Base-by-base conservation (phyloP, 495 filamentous ascomycete species). In the Aspergillus haitiensis region DNA sequence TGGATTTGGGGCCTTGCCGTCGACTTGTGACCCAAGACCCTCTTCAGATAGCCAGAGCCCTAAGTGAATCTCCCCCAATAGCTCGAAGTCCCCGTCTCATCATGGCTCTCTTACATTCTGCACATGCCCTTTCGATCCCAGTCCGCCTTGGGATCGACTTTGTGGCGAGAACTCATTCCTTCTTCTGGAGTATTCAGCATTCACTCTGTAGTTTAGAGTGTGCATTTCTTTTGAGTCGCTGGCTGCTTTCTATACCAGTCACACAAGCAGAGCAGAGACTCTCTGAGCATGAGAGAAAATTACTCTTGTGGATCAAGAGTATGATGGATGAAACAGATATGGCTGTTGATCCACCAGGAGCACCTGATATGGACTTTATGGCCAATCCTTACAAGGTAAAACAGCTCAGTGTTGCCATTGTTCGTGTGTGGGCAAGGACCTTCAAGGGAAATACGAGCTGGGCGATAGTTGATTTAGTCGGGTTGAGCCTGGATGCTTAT, bases 261-360 rank as follows among this genome's bases (percentile, higher is more conserved):
- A 78, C 77, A 0, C 76, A 78, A 49, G 66, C 75, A 5, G 75
- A 79, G 40, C 78, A 79, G 50, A 68, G 73, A 40, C 61, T 81
- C 18, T 78, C 76, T 2, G 78, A 78, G 31, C 76, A 91, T 54
- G 88, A 91, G 68, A 76, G 76, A 52, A 84, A 83, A 59, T 75
- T 90, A 9, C 79, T 89, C 18, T 72, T 84, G 42, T 88, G 83
- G 78, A 79, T 91, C 39, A 84, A 86, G 53, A 86, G 83, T 63
- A 88, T 91, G 84, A 80, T 91, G 63, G 85, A 88, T 66, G 88
- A 91, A 75, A 90, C 88, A 8, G 86, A 88, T 60, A 86, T 89
- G 69, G 85, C 86, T 45, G 84, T 87, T 39, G 73, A 76, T 65
- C 73, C 73, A 7, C 70, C 72, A 7, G 76, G 76, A 8, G 70